Evolutionary conservation across 2,329 filamentous ascomycete genomes (phyloP).

Genomic region (Cryphonectria nitschkei): DNA sequence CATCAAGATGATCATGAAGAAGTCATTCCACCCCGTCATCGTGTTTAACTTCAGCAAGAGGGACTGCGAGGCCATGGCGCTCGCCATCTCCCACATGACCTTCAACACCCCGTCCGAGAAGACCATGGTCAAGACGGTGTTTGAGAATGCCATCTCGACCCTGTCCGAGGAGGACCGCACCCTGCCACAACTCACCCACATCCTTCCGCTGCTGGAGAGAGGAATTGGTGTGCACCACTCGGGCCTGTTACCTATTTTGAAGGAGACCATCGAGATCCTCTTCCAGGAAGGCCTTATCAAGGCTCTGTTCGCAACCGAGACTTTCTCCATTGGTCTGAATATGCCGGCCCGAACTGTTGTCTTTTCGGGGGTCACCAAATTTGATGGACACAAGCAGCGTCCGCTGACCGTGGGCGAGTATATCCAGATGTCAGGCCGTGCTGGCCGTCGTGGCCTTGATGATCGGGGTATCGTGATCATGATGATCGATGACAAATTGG

Average conservation of each 20-base stretch:
- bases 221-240: conserved; percentile 98
- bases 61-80: conserved; percentile 88
- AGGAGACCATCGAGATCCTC: conserved; percentile 97
- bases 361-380: conserved; percentile 97
- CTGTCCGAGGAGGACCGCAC: conserved; percentile 89
- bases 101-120: conserved; percentile 98
- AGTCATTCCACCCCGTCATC: conserved; percentile 96
- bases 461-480: conserved; percentile 98
- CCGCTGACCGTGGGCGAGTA: conserved; percentile 95
- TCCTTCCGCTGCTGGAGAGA: conserved; percentile 83
- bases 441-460: conserved; percentile 94
- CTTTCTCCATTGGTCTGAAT: conserved; percentile 97
- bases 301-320: conserved; percentile 96
- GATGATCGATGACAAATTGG: conserved; percentile 98
- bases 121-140: conserved; percentile 90
- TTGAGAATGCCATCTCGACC: conserved; percentile 89
- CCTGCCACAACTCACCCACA: conserved; percentile 86
- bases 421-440: conserved; percentile 97
- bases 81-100: conserved; percentile 82
- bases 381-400: conserved; percentile 78
- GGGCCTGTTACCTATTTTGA: conserved; percentile 89
- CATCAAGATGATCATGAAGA: conserved; percentile 97
- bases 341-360: conserved; percentile 99
- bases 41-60: conserved; percentile 99
- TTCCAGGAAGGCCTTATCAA: conserved; percentile 99